A percentile compares a stretch with the other conserved stretches of the same genome.
phyloP scores from a whole-genome alignment of 768 basidiomycete species.

The Asterophora lycoperdoides region DNA sequence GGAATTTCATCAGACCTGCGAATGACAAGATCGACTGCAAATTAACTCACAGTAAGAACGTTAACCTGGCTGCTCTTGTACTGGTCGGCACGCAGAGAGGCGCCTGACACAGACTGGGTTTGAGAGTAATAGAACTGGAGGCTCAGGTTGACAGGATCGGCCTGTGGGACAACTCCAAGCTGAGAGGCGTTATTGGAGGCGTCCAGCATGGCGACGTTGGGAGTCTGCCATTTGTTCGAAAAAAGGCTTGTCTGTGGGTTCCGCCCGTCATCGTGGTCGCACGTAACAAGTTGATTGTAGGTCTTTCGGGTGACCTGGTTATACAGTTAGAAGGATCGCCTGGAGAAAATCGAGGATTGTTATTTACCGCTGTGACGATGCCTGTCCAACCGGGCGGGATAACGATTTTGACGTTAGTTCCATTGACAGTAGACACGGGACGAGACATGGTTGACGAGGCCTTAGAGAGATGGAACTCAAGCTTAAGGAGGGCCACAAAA shows the following conservation, averaged over 20 bases:
- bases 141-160: not conserved
- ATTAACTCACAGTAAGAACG: slow-evolving; percentile 10
- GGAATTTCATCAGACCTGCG: not conserved
- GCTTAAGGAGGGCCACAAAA: too few relatives aligned
- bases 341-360: not conserved
- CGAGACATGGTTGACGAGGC: slow-evolving; percentile 2
- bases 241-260: not conserved
- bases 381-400: slow-evolving; percentile 9
- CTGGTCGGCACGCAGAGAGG: slow-evolving; percentile 4
- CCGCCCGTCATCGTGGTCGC: not conserved
- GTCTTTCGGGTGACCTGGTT: slow-evolving; percentile 6
- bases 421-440: slow-evolving; percentile 1
- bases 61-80: slow-evolving; percentile 11
- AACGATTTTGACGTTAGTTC: slow-evolving; percentile 5
- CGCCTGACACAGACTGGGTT: not conserved
- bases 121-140: slow-evolving; percentile 10
- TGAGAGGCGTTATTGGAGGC: not conserved
- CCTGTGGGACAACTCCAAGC: slow-evolving; percentile 8
- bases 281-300: slow-evolving; percentile 16
- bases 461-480: too few relatives aligned
- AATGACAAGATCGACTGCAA: not conserved
- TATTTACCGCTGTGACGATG: slow-evolving; percentile 8
- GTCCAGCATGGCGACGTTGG: slow-evolving; percentile 9
- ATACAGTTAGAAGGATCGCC: not conserved
- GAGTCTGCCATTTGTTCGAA: slow-evolving; percentile 4